A percentile compares a stretch with the other conserved stretches of the same genome.
phyloP scores from a whole-genome alignment of 1,284 basidiomycete species.

The Sporisorium graminicola region DNA sequence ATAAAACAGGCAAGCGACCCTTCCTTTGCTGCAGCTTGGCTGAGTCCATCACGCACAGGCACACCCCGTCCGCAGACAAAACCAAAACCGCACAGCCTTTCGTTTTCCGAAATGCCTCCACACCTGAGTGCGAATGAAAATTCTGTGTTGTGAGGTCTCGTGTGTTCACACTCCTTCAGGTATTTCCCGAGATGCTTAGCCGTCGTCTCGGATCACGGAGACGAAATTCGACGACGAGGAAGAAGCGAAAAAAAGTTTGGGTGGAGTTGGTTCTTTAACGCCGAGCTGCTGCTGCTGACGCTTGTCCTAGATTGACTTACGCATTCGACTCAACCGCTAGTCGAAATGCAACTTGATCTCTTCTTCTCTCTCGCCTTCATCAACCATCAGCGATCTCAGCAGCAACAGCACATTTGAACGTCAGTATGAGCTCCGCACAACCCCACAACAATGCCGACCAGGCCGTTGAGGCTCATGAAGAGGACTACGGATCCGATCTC shows the following conservation, averaged over 20 bases:
- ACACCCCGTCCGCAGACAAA: background rate
- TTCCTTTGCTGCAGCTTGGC: background rate
- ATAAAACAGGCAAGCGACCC: too few species aligned
- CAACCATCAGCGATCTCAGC: background rate
- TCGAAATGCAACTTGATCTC: background rate
- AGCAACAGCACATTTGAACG: background rate
- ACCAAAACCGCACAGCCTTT: constrained; percentile 3
- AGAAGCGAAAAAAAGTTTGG: constrained; percentile 5
- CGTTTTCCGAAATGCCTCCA: constrained; percentile 31
- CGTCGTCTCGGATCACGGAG: constrained; percentile 5
- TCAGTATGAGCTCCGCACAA: constrained; percentile 35
- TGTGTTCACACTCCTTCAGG: background rate
- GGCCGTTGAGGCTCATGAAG: constrained; percentile 38
- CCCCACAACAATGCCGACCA: constrained; percentile 23
- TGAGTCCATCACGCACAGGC: background rate
- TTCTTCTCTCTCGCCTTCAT: background rate
- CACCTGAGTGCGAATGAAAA: background rate
- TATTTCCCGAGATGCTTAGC: background rate
- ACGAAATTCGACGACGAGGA: background rate
- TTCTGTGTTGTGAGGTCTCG: background rate
- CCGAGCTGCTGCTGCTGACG: constrained; percentile 11
- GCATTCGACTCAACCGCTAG: background rate
- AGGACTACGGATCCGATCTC: constrained; percentile 48
- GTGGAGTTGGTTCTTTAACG: constrained; percentile 18
- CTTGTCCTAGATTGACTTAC: background rate